Evolutionary conservation across 768 basidiomycete species (phyloP), one percentile per base, ranked within the genome.

Genomic region (Naganishia friedmannii): DNA sequence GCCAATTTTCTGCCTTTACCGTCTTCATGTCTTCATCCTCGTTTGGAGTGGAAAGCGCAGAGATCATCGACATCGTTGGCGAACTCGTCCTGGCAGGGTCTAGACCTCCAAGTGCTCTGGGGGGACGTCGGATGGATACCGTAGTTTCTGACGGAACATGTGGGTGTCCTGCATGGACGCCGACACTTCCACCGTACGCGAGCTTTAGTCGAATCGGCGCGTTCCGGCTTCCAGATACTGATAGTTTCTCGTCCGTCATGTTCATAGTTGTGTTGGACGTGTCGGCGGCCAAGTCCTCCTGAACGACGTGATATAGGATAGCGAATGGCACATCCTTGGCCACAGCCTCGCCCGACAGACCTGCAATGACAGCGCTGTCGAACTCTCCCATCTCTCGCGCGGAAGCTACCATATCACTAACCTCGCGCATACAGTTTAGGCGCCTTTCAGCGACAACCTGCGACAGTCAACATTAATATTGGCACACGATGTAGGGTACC

Each of bases 281-380:
- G n/a, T 70, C 69, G 0, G 15, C 46, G 4, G 28, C 19, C 2
- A 42, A 28, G 42, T 53, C 34, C 10, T 73, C 57, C 54, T 46
- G 26, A 3, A 67, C 74, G 66, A 68, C 66, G 45, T 79, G 77
- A 65, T 80, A 80, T 29, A 80, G 65, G 1, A 75, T 68, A 5
- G 76, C 77, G 53, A 78, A 80, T 0, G 79, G 79, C 5, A 75
- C 74, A 67, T 80, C 79, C 31, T 71, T 68, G 5, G 77, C 55
- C 32, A 76, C 77, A 12, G 71, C 73, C 29, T 70, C 70, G 7
- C 42, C 32, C 4, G 72, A 39, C 1, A 80, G 68, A 26, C 75
- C 75, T 19, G 75, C 76, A 15, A 80, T 71, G 42, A 78, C 75
- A 6, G 76, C 79, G 6, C 69, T 70, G 56, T 77, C 72, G 31